A percentile compares a stretch with the other conserved stretches of the same genome.
These are phyloP conservation scores for Cydonia oblonga DNA, from an alignment of 331 rosid genomes.

Conservation along the genomic window DNA sequence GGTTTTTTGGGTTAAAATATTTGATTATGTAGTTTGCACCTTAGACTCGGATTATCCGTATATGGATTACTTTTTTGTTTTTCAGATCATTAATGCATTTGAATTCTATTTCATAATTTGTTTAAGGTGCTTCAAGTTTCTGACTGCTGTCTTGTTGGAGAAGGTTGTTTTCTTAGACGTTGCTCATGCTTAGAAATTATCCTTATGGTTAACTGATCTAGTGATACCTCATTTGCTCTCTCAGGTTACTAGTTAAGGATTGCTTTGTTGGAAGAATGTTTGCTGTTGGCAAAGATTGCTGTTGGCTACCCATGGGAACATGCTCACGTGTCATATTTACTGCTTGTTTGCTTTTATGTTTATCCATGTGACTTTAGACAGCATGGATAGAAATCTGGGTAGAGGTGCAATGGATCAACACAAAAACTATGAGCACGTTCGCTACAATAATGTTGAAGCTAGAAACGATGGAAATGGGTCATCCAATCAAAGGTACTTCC, in stretches of 20 bases:
- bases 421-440: conserved; percentile 22
- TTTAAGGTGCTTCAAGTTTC: background rate
- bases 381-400: conserved; percentile 28
- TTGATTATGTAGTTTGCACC: background rate
- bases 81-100: background rate
- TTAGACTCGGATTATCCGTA: background rate
- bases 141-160: background rate
- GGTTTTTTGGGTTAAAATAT: background rate
- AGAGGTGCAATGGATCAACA: conserved; percentile 26
- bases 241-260: background rate
- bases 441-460: conserved; percentile 19
- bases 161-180: background rate
- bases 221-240: background rate
- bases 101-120: background rate
- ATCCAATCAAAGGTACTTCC: conserved; percentile 23
- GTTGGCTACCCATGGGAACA: background rate
- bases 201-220: background rate
- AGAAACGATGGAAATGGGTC: conserved; percentile 37
- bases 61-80: background rate
- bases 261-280: conserved; percentile 8
- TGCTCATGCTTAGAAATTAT: background rate
- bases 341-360: conserved; percentile 12
- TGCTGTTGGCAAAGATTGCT: conserved; percentile 4
- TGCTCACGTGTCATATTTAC: conserved; percentile 4
- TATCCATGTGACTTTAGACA: conserved; percentile 9